A percentile compares a stretch with the other conserved stretches of the same genome.
phyloP scores from a whole-genome alignment of 345 rosid species.

The Erysimum cheiranthoides region DNA sequence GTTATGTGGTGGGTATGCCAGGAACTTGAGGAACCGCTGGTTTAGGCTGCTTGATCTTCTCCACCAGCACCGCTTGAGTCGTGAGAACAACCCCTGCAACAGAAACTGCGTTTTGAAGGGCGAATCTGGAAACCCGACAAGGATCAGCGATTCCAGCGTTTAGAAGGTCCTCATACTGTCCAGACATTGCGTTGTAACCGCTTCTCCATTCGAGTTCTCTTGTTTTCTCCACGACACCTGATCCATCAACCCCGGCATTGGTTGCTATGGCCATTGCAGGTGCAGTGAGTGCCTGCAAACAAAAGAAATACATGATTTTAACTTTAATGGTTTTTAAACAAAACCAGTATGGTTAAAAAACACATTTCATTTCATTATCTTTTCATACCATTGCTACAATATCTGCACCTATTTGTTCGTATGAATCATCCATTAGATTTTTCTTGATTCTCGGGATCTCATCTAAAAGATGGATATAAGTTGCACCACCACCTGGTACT shows the following conservation, averaged over 20 bases:
- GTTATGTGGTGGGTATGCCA: conserved; percentile 61
- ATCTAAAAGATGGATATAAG: conserved; percentile 78
- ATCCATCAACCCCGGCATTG: conserved; percentile 85
- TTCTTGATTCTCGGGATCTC: conserved; percentile 56
- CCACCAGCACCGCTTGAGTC: conserved; percentile 84
- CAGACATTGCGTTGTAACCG: conserved; percentile 86
- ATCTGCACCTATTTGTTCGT: conserved; percentile 82
- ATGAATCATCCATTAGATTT: conserved; percentile 60
- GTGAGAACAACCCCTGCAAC: conserved; percentile 78
- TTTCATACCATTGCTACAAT: conserved; percentile 62
- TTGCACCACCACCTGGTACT: conserved; percentile 92
- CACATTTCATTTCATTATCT: conserved; percentile 18
- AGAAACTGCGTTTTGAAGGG: conserved; percentile 82
- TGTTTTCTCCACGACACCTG: conserved; percentile 73
- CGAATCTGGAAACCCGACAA: conserved; percentile 78
- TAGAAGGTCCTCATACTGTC: conserved; percentile 74
- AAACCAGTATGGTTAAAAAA: neutral
- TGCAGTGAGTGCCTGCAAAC: conserved; percentile 71
- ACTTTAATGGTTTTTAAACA: neutral
- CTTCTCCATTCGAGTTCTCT: conserved; percentile 60
- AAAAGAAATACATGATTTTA: neutral
- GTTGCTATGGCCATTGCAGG: conserved; percentile 81
- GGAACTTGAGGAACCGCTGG: conserved; percentile 73
- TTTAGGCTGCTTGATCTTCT: conserved; percentile 65
- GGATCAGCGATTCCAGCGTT: conserved; percentile 74